Evolutionary conservation across 805 yeast genomes (phyloP).

Genomic region (Kockiozyma suomiensis): DNA sequence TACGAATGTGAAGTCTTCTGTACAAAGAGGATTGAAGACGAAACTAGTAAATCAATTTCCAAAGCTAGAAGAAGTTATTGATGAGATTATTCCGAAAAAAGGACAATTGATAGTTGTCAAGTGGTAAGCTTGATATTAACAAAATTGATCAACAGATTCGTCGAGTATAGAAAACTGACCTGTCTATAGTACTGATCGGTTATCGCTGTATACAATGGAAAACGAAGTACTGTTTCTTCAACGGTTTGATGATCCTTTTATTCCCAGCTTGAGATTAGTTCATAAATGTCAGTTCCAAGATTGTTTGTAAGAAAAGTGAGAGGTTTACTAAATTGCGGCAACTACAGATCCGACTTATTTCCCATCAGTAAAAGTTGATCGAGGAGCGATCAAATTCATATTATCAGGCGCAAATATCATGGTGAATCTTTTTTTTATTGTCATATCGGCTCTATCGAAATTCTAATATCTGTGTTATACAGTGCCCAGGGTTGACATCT

Average conservation of each 20-base stretch:
- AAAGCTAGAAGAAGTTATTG: slow-evolving; percentile 71
- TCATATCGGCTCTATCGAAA: neutral
- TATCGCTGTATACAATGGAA: slow-evolving; percentile 70
- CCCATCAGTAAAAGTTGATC: slow-evolving; percentile 85
- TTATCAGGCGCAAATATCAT: slow-evolving; percentile 94
- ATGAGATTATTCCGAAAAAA: slow-evolving; percentile 84
- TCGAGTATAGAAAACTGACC: neutral
- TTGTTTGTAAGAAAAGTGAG: neutral
- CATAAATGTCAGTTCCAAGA: slow-evolving; percentile 54
- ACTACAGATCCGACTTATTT: slow-evolving; percentile 65
- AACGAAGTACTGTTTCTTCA: slow-evolving; percentile 76
- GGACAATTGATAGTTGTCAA: slow-evolving; percentile 76
- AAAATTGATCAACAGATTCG: too few species aligned
- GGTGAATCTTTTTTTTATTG: slow-evolving; percentile 52
- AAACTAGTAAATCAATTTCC: slow-evolving; percentile 76
- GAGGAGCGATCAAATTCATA: slow-evolving; percentile 95
- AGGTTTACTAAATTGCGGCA: neutral
- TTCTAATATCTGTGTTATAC: neutral
- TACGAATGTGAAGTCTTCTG: slow-evolving; percentile 89
- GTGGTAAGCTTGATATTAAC: slow-evolving; percentile 50
- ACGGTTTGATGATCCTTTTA: slow-evolving; percentile 73
- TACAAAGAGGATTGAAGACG: slow-evolving; percentile 83
- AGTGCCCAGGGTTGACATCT: slow-evolving; percentile 39
- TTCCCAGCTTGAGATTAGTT: slow-evolving; percentile 73
- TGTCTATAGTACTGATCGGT: slow-evolving; percentile 64